Evolutionary conservation across 305 asterid species (phyloP), one percentile per base, ranked within the genome.

Genomic region (Fraxinus baroniana): DNA sequence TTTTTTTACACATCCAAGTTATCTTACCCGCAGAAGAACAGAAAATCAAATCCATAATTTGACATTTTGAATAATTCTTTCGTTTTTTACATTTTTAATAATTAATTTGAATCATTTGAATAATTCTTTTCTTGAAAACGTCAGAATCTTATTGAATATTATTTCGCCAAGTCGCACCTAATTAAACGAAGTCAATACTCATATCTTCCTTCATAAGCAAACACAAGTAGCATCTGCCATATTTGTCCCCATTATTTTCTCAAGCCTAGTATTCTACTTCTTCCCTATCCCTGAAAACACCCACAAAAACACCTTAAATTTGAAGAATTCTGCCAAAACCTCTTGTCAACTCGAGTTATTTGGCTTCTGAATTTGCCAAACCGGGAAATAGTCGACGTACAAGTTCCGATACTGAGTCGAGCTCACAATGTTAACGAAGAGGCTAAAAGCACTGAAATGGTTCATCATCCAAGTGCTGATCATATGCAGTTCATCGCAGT

Each of bases 381-480:
- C 7, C 0, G 37, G 20, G 9, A 68, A 68, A 68, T 13, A 70
- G 20, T 68, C 37, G 5, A 28, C 74, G 3, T 26, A 71, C 52
- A 57, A 52, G 33, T 70, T 57, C 17, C 39, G 13, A 17, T 73
- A 24, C 68, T 52, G 80, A 76, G 35, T 3, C 28, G 80, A 78
- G 75, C 68, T 33, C 57, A 36, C 75, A 39, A 0, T 20, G 18
- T 0, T 13, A 41, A 85, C 71, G 86, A 15, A 46, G 66, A n/a
- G 77, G 80, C 24, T 78, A 36, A 86, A 28, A 78, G 55, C 10
- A 82, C 4, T 57, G 46, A 8, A 4, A 3, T 18, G 68, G 57
- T n/a, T 77, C 22, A 17, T 82, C 81, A 77, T 89, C 84, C 87
- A 82, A 78, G 79, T 77, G 20, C 4, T 82, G 4, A 22, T 64